phyloP scores from a whole-genome alignment of 1,139 yeast genomes.

The Protomyces lactucae-debilis region DNA sequence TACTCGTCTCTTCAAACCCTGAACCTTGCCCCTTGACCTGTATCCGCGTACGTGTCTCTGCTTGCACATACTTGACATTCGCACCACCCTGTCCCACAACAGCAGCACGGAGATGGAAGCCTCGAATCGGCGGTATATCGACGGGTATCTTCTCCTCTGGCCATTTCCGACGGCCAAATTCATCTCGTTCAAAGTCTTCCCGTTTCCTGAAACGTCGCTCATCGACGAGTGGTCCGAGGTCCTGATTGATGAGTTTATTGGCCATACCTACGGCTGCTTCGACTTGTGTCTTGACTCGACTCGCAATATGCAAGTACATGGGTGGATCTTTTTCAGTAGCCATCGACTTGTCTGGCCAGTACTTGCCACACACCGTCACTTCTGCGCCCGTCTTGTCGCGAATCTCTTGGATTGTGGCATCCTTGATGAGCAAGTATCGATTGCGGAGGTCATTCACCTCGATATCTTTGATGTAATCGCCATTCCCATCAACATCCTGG shows the following conservation, averaged over 20 bases:
- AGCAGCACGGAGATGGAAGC: slow-evolving; percentile 38
- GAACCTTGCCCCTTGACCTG: slow-evolving; percentile 43
- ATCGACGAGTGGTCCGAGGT: slow-evolving; percentile 39
- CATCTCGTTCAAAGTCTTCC: slow-evolving; percentile 29
- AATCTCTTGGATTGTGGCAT: slow-evolving; percentile 37
- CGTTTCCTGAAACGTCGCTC: slow-evolving; percentile 37
- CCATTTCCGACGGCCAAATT: slow-evolving; percentile 31
- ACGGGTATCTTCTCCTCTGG: slow-evolving; percentile 37
- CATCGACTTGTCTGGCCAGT: slow-evolving; percentile 41
- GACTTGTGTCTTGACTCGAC: slow-evolving; percentile 36
- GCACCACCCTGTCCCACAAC: slow-evolving; percentile 42
- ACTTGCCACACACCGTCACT: slow-evolving; percentile 41
- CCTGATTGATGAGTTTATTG: slow-evolving; percentile 39
- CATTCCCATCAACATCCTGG: slow-evolving; percentile 17
- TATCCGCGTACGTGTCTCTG: slow-evolving; percentile 40
- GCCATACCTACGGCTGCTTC: slow-evolving; percentile 39
- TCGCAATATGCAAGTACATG: slow-evolving; percentile 39
- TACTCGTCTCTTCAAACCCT: slow-evolving; percentile 39
- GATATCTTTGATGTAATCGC: slow-evolving; percentile 33
- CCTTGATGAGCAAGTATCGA: slow-evolving; percentile 42
- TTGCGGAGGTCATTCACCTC: slow-evolving; percentile 43
- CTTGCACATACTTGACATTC: slow-evolving; percentile 42
- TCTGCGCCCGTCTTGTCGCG: slow-evolving; percentile 32
- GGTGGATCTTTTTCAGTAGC: slow-evolving; percentile 42
- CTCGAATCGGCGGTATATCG: slow-evolving; percentile 35